A percentile compares a stretch with the other conserved stretches of the same genome.
phyloP scores from a whole-genome alignment of 202 grass and related monocot species.

The Carex sylvatica region DNA sequence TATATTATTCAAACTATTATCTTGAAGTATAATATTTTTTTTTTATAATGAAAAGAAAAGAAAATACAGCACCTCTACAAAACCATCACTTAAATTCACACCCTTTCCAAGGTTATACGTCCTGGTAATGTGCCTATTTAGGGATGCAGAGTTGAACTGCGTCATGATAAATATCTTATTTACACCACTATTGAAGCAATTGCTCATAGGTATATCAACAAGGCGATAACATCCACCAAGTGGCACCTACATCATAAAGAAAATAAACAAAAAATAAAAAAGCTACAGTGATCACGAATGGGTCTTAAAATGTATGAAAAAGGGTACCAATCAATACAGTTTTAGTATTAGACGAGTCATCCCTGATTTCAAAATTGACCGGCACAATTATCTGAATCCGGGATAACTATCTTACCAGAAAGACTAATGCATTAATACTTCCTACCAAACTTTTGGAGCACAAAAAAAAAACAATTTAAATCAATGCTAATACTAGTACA shows the following conservation, averaged over 20 bases:
- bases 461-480: neutral
- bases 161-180: slow-evolving; percentile 88
- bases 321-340: neutral
- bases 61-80: slow-evolving; percentile 57
- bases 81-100: slow-evolving; percentile 61
- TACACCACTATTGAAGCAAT: slow-evolving; percentile 79
- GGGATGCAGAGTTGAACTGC: slow-evolving; percentile 76
- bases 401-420: neutral
- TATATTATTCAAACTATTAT: slow-evolving; percentile 12
- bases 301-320: neutral
- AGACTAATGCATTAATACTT: neutral
- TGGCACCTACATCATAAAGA: slow-evolving; percentile 58
- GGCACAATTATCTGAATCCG: neutral
- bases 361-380: neutral
- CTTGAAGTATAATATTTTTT: neutral
- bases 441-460: neutral
- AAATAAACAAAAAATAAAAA: slow-evolving; percentile 43
- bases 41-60: neutral
- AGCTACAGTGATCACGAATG: slow-evolving; percentile 26
- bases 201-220: slow-evolving; percentile 85
- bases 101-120: slow-evolving; percentile 65
- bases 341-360: neutral
- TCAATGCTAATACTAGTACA: neutral
- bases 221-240: slow-evolving; percentile 80
- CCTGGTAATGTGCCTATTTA: slow-evolving; percentile 70